Percentiles rank a stretch among this genome's conserved stretches.
phyloP scores from a whole-genome alignment of 176 grass and related monocot species.

The Oryza officinalis region DNA sequence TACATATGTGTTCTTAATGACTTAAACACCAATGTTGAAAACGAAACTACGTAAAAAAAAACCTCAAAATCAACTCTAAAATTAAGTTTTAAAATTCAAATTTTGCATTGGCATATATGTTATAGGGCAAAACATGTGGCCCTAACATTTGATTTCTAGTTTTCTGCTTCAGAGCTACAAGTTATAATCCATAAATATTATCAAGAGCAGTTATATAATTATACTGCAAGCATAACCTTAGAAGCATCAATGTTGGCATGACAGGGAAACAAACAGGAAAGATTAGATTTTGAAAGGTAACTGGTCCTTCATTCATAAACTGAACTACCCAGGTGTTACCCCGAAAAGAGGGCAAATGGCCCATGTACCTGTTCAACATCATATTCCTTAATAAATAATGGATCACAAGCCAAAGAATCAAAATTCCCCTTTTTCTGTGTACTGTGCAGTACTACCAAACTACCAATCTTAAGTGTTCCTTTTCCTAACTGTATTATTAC shows the following conservation, averaged over 20 bases:
- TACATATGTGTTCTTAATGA: too few species aligned
- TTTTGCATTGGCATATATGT: too few species aligned
- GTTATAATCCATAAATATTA: not conserved
- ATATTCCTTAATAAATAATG: not conserved
- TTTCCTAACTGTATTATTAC: not conserved
- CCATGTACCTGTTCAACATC: slow-evolving; percentile 21
- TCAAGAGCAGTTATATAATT: not conserved
- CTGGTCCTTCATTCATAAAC: slow-evolving; percentile 8
- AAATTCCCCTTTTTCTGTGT: not conserved
- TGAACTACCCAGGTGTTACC: slow-evolving; percentile 5
- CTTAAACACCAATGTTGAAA: too few species aligned
- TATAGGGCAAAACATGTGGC: too few species aligned
- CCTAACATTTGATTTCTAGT: slow-evolving; percentile 5
- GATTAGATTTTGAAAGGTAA: not conserved
- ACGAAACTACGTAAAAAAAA: too few species aligned
- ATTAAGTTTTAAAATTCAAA: too few species aligned
- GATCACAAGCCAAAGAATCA: slow-evolving; percentile 16
- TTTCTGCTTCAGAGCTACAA: not conserved
- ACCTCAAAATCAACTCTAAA: too few species aligned
- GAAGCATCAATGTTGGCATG: slow-evolving; percentile 2
- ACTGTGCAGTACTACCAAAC: slow-evolving; percentile 1
- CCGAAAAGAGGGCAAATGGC: not conserved
- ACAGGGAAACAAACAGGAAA: not conserved
- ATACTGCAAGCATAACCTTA: not conserved
- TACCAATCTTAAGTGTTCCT: not conserved